These are phyloP conservation scores for Ramularia endophylla DNA, from an alignment of 2,329 filamentous ascomycete species.

Conservation along the genomic window DNA sequence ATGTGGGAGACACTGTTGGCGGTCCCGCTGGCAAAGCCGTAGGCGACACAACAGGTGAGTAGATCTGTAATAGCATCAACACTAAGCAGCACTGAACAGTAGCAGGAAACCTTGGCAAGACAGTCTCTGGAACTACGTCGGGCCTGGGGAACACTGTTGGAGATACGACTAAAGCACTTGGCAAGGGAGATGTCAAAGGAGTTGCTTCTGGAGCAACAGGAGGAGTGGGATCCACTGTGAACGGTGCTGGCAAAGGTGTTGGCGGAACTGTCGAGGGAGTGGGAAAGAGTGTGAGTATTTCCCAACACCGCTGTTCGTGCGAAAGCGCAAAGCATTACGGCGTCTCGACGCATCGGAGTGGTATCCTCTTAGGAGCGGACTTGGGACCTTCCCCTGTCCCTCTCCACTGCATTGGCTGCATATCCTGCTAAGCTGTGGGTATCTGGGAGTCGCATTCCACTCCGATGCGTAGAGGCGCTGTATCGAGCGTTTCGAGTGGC, in stretches of 20 bases:
- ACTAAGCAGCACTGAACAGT: slow-evolving; percentile 30
- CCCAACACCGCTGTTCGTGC: too few species aligned
- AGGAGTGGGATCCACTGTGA: slow-evolving; percentile 32
- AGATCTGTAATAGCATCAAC: not conserved
- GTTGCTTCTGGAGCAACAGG: slow-evolving; percentile 33
- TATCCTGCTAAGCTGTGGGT: too few species aligned
- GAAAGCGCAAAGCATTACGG: too few species aligned
- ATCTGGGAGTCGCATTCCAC: too few species aligned
- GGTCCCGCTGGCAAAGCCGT: slow-evolving; percentile 31
- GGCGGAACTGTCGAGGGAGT: slow-evolving; percentile 24
- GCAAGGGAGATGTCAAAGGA: slow-evolving; percentile 37
- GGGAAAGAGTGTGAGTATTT: slow-evolving; percentile 13
- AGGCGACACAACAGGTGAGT: slow-evolving; percentile 18
- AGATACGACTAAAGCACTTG: slow-evolving; percentile 40
- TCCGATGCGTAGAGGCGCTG: too few species aligned
- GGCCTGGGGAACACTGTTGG: slow-evolving; percentile 39
- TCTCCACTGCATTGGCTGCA: too few species aligned
- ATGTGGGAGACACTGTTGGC: slow-evolving; percentile 20
- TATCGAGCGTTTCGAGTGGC: too few species aligned
- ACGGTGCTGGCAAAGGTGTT: slow-evolving; percentile 27
- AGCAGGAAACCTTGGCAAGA: slow-evolving; percentile 39
- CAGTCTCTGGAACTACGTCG: slow-evolving; percentile 35
- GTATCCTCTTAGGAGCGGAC: too few species aligned
- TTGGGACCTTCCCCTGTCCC: too few species aligned
- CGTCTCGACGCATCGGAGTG: too few species aligned